These are phyloP conservation scores for Pilasporangium apinafurcum DNA, from an alignment of 352 stramenopile species.

Conservation along the genomic window DNA sequence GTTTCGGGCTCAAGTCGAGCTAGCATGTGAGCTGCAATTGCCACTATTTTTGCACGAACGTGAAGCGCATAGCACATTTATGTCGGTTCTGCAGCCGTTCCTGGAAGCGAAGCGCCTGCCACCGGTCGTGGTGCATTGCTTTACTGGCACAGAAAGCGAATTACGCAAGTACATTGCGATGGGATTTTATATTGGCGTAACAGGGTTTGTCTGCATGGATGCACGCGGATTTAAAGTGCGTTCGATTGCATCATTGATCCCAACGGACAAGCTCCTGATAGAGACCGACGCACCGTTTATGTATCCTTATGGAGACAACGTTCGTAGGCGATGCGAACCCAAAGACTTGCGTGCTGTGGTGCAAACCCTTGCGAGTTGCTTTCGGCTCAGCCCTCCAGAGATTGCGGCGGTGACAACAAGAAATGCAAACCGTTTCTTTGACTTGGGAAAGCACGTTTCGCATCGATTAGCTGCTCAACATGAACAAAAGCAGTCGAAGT, in stretches of 20 bases:
- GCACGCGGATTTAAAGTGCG: slow-evolving; percentile 36
- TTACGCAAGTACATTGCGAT: slow-evolving; percentile 46
- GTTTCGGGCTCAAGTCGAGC: slow-evolving; percentile 87
- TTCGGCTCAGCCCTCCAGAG: slow-evolving; percentile 21
- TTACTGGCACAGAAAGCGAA: slow-evolving; percentile 50
- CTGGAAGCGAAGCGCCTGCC: slow-evolving; percentile 23
- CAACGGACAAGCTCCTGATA: slow-evolving; percentile 53
- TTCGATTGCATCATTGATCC: slow-evolving; percentile 29
- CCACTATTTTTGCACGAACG: slow-evolving; percentile 93
- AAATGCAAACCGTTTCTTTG: slow-evolving; percentile 54
- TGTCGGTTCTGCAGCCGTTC: slow-evolving; percentile 30
- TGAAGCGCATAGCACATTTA: slow-evolving; percentile 47
- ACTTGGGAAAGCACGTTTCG: slow-evolving; percentile 11
- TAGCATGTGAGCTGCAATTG: slow-evolving; percentile 74
- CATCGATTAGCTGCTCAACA: too few species aligned
- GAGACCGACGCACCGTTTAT: slow-evolving; percentile 80
- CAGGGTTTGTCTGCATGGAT: slow-evolving; percentile 65
- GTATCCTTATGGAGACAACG: slow-evolving; percentile 45
- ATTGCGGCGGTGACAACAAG: slow-evolving; percentile 32
- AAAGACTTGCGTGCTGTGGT: slow-evolving; percentile 57
- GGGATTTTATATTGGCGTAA: slow-evolving; percentile 73
- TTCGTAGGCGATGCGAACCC: slow-evolving; percentile 42
- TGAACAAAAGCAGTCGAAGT: slow-evolving; percentile 2
- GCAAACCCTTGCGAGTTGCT: slow-evolving; percentile 49
- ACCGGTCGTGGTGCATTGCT: slow-evolving; percentile 66